Evolutionary conservation across 768 basidiomycete genomes (phyloP), one percentile per base, ranked within the genome.

Genomic region (Serendipita indica): DNA sequence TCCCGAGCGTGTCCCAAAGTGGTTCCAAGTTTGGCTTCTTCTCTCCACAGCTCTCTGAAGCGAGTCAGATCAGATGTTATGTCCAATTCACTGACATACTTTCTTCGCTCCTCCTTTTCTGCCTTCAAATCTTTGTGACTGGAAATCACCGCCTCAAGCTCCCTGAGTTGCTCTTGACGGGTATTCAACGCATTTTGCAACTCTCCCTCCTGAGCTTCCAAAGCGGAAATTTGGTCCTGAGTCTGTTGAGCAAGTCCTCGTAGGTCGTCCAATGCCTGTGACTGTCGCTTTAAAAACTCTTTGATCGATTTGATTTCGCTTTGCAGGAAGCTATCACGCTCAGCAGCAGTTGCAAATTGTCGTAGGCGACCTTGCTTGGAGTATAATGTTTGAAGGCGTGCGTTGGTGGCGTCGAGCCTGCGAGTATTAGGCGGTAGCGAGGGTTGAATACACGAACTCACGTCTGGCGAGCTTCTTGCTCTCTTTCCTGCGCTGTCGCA

Each of bases 321-420:
- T n/a, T 72, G 74, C 39, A 99, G 76, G 66, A 79, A 97, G 20
- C 75, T 72, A 67, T 99, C 94, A 5, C 96, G 81, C 65, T 93
- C 90, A 0, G 77, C 74, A 65, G 83, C 83, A 13, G 86, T 88
- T 20, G 81, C 73, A 73, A 96, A 99, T 65, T 86, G 87, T 56
- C 82, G 80, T 35, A 84, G 75, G 20, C 96, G 84, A 1, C 92
- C 92, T 68, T 90, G 91, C 67, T 98, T 98, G 2, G 86, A 83
- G 66, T 85, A 91, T 1, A 99, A 74, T 0, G 85, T 79, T 0
- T 78, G 75, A 2, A 97, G 72, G 45, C 75, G 78, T 1, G 86
- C 83, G 56, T 78, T 80, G 0, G 82, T 82, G 37, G 83, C 81
- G 61, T 93, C 90, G 63, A 96, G 74, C 27, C 74, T 78, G 49